Evolutionary conservation across 805 yeast species (phyloP).

Genomic region (Candida methanosorbosa): DNA sequence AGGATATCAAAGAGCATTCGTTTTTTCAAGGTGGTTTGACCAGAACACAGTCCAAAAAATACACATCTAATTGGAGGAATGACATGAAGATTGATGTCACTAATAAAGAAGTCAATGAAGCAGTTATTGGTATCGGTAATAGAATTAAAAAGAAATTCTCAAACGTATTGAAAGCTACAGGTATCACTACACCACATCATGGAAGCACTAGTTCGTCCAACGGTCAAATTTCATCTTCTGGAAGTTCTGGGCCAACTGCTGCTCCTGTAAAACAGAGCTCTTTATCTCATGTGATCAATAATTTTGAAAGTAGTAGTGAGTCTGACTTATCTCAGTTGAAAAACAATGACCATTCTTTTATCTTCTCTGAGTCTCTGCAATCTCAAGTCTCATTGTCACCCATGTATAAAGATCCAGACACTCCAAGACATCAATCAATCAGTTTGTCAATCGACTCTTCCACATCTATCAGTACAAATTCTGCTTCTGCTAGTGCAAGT

Average conservation of each 20-base stretch:
- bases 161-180: slow-evolving; percentile 1
- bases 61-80: slow-evolving; percentile 19
- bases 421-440: slow-evolving; percentile 6
- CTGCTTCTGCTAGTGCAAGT: slow-evolving; percentile 4
- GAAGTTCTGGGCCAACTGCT: not conserved
- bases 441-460: slow-evolving; percentile 19
- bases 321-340: not conserved
- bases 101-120: slow-evolving; percentile 62
- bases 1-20: slow-evolving; percentile 69
- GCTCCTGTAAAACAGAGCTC: not conserved
- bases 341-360: slow-evolving; percentile 1
- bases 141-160: slow-evolving; percentile 42
- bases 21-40: slow-evolving; percentile 34
- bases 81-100: slow-evolving; percentile 46
- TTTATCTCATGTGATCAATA: not conserved
- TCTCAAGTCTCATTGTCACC: not conserved
- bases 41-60: slow-evolving; percentile 18
- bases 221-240: not conserved
- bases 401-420: not conserved
- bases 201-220: not conserved
- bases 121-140: slow-evolving; percentile 76
- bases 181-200: not conserved
- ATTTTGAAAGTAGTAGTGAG: not conserved
- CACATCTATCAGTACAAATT: slow-evolving; percentile 18
- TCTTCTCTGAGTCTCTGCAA: slow-evolving; percentile 1